Base-by-base conservation (phyloP, 116 monocot genomes). In the Posidonia oceanica region DNA sequence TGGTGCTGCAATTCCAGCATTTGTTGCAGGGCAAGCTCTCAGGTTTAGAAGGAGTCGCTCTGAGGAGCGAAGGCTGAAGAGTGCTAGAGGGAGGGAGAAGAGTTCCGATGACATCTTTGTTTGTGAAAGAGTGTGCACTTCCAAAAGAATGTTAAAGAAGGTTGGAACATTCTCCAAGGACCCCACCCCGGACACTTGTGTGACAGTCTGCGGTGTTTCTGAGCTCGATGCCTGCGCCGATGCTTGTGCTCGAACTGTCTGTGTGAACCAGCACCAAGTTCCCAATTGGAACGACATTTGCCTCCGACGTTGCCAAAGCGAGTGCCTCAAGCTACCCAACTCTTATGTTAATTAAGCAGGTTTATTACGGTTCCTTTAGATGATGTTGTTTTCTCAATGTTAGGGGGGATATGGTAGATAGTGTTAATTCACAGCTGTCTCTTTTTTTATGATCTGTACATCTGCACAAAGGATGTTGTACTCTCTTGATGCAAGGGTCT, bases 281-380 rank as follows among this genome's bases (percentile, higher is more conserved):
- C 97, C 97, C 23, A 92, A 93, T 69, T 97, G 97, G 97, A 97
- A 97, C 70, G 97, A 97, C 60, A 85, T 91, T 29, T 97, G 97
- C 70, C 85, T 97, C 5, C 83, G 90, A 14, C 64, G 93, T 29
- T 97, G 97, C 75, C 97, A 97, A 63, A 90, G 82, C 38, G 97
- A 97, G 66, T 97, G 97, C 77, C 79, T 92, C n/a, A 93, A 79
- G 74, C 75, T 97, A 14, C 92, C 93, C 18, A 80, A 81, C 0
- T 87, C 97, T 61, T 71, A 68, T 36, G 54, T 44, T 36, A 22
- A 68, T 12, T 53, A 68, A 21, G 70, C 18, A 60, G 48, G 6
- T 48, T 12, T 10, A 8, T 48, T 29, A 29, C 1, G 29, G 8
- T 48, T 10, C 7, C 7, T 8, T 42, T 42, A 42, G 41, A 44